Evolutionary conservation across 108 stramenopile genomes (phyloP), one percentile per base, ranked within the genome.

Genomic region (Parmales sp.): DNA sequence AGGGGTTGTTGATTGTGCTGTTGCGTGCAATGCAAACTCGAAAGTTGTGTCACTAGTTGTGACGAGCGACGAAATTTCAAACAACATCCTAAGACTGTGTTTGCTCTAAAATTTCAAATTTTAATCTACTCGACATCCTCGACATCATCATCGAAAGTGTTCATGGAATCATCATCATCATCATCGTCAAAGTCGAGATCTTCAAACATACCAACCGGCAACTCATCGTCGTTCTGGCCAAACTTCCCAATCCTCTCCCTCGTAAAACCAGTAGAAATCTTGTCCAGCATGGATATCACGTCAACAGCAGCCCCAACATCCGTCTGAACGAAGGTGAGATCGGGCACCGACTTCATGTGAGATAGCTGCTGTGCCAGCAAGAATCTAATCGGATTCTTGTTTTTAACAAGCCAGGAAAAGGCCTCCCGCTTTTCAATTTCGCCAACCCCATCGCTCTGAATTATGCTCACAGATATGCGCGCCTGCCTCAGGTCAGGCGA

Each of bases 221-320:
- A 39, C 37, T 74, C 75, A 2, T 63, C 78, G 16, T 39, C 66
- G 38, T 67, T 31, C 66, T 31, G 45, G 4, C 72, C 72, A 46
- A 39, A 77, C 46, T 48, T 70, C 20, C 72, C 76, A 23, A 83
- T 51, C n/a, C 37, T 39, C 38, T 85, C 78, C 60, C 88, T 83
- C 73, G 79, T 82, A 63, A 85, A 83, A 1, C 76, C 80, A 67
- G 74, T 76, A 25, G 75, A 63, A 43, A 92, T 84, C 74, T 90
- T 87, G 37, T 93, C 89, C 69, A 93, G 90, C 64, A 93, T 69
- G 64, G 85, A 79, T 88, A 90, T 90, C 49, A 92, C 89, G 78
- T 90, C 89, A 45, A 89, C 87, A 7, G 89, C 92, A 19, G 86
- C 89, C 4, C 84, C 84, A 7, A 93, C 84, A 81, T 93, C 89